Conservation (phyloP, 2,329 filamentous ascomycete species). For the Thermothelomyces thermophilus region DNA sequence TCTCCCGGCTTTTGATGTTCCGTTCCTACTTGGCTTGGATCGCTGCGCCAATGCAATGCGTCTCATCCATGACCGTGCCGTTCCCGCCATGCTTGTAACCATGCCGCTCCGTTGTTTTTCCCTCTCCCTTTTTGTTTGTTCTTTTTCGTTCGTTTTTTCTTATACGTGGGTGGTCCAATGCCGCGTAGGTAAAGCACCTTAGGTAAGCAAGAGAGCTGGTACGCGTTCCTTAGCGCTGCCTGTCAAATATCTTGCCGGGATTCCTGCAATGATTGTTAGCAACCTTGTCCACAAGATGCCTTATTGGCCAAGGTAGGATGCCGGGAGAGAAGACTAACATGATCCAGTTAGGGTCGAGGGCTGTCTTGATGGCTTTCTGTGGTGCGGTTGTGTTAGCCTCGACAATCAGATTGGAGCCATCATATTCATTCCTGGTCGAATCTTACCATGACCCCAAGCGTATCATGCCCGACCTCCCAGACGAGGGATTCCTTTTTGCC, state of each 20-base stretch:
- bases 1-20: neutral
- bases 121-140: no score
- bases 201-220: neutral
- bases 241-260: constrained; percentile 84
- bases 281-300: constrained; percentile 10
- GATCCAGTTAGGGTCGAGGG: constrained; percentile 79
- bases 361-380: constrained; percentile 64
- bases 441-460: constrained; percentile 66
- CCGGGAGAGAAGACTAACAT: constrained; percentile 39
- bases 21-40: neutral
- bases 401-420: no score
- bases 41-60: constrained; percentile 3
- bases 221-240: constrained; percentile 28
- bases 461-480: constrained; percentile 73
- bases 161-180: no score
- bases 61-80: neutral
- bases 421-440: neutral
- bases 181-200: neutral
- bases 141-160: no score
- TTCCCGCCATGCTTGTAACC: neutral
- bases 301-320: neutral
- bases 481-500: constrained; percentile 77
- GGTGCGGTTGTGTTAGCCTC: neutral
- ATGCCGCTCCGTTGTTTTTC: constrained; percentile 14
- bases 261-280: constrained; percentile 41